phyloP scores from a whole-genome alignment of 2,329 filamentous ascomycete genomes.

The Fonsecaea nubica region DNA sequence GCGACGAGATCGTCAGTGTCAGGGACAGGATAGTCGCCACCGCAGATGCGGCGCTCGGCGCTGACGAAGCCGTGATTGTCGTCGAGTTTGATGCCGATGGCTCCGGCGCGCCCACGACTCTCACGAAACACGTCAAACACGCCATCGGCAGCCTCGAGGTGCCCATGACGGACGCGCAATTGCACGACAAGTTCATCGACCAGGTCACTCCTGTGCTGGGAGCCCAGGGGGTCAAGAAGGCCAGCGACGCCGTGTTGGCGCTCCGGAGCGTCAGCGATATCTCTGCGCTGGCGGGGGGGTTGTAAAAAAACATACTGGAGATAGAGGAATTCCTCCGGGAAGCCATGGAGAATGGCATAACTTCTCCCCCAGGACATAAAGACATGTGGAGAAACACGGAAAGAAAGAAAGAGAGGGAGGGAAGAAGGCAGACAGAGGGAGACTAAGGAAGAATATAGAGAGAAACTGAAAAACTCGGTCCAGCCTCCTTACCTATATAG shows the following conservation, averaged over 20 bases:
- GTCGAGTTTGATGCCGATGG: conserved; percentile 48
- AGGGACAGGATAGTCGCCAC: conserved; percentile 56
- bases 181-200: conserved; percentile 59
- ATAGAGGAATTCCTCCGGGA: too few species aligned
- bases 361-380: too few species aligned
- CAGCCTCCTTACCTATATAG: too few species aligned
- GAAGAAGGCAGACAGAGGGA: too few species aligned
- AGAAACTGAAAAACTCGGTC: too few species aligned
- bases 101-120: conserved; percentile 18
- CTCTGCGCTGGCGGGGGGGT: conserved; percentile 40
- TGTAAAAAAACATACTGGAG: conserved; percentile 15
- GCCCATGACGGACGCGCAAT: conserved; percentile 55
- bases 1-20: conserved; percentile 50
- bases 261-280: conserved; percentile 46
- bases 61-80: conserved; percentile 53
- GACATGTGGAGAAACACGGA: too few species aligned
- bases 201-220: conserved; percentile 56
- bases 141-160: conserved; percentile 59
- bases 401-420: too few species aligned
- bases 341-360: too few species aligned
- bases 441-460: too few species aligned
- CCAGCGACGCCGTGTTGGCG: conserved; percentile 44
- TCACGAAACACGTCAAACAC: conserved; percentile 57
- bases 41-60: conserved; percentile 49
- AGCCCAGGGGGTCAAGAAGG: conserved; percentile 44